Conservation (phyloP, 2,329 filamentous ascomycete genomes). For the Apiospora saccharicola region DNA sequence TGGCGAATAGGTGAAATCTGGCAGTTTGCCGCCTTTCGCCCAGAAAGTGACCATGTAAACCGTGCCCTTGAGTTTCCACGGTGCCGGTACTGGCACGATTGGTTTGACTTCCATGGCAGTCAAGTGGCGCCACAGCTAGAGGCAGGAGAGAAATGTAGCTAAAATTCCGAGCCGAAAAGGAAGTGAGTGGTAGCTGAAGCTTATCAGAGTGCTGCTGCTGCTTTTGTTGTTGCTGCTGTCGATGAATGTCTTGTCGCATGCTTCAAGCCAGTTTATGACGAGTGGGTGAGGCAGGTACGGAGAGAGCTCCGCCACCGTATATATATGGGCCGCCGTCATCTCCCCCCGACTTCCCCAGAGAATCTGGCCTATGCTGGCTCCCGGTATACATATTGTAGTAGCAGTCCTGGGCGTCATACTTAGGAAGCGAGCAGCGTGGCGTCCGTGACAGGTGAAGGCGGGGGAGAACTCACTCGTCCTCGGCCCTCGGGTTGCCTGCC, state of each 20-base stretch:
- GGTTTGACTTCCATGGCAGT: slow-evolving; percentile 27
- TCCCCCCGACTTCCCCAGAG: background rate
- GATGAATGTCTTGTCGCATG: background rate
- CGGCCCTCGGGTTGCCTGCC: slow-evolving; percentile 18
- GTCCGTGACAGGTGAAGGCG: slow-evolving; percentile 14
- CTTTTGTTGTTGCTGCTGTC: background rate
- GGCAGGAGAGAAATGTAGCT: background rate
- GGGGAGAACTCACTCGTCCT: slow-evolving; percentile 5
- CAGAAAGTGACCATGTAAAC: slow-evolving; percentile 54
- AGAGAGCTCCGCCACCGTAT: too few species aligned
- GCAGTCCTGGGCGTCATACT: background rate
- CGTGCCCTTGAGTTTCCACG: slow-evolving; percentile 55
- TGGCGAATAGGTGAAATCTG: slow-evolving; percentile 52
- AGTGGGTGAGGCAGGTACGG: background rate
- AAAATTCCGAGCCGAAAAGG: background rate
- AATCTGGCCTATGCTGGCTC: background rate
- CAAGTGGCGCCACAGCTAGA: background rate
- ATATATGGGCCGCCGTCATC: background rate
- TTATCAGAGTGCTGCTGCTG: background rate
- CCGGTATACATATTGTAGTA: too few species aligned
- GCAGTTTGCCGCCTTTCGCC: slow-evolving; percentile 45
- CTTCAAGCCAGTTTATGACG: background rate
- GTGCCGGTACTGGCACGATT: slow-evolving; percentile 40
- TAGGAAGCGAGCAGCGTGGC: background rate
- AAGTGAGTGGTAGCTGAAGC: background rate